These are phyloP conservation scores for Rhizophagus clarus DNA, from an alignment of 192 early-diverging fungal species.

Conservation along the genomic window DNA sequence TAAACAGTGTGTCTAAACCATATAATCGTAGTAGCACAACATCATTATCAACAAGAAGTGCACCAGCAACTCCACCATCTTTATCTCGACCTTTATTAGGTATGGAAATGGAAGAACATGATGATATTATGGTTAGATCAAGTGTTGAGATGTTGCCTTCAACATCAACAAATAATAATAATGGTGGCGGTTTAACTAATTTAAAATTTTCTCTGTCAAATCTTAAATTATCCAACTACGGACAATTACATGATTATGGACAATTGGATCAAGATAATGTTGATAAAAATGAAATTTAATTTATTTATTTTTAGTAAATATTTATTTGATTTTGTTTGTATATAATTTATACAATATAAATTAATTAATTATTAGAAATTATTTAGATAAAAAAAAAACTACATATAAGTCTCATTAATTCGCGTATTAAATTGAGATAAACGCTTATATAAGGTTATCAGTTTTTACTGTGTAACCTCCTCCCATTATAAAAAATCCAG, in stretches of 20 bases:
- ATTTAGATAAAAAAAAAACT: too few species aligned
- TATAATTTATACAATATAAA: too few species aligned
- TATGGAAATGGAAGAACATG: neutral
- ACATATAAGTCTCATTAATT: too few species aligned
- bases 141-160: neutral
- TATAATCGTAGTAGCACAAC: neutral
- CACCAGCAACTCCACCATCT: constrained; percentile 3
- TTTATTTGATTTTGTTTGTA: neutral
- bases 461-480: too few species aligned
- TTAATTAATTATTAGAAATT: too few species aligned
- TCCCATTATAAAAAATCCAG: too few species aligned
- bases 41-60: neutral
- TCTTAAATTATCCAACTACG: neutral
- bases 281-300: neutral
- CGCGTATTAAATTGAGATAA: too few species aligned
- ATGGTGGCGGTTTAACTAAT: neutral
- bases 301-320: neutral
- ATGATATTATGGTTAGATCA: neutral
- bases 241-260: neutral
- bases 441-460: too few species aligned
- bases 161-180: neutral
- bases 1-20: constrained; percentile 25
- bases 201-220: neutral
- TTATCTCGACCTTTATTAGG: neutral
- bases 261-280: neutral